A percentile compares a stretch with the other conserved stretches of the same genome.
These are phyloP conservation scores for Alternaria solani DNA, from an alignment of 2,329 filamentous ascomycete species.

Conservation along the genomic window DNA sequence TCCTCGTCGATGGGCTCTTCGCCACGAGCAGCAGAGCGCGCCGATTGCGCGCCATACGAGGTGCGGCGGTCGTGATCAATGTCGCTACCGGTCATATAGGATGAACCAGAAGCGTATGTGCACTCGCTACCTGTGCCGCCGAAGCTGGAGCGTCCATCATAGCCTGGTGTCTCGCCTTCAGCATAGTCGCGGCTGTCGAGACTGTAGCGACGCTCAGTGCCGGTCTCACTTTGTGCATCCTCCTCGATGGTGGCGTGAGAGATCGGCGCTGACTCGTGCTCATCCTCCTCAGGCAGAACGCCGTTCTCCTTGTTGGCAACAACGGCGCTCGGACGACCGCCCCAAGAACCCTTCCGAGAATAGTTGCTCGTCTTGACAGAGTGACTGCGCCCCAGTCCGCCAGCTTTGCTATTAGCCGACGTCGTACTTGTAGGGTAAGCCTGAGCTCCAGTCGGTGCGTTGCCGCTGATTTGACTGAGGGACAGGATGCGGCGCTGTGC, in stretches of 20 bases:
- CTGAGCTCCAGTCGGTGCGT: slow-evolving; percentile 63
- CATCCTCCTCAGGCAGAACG: slow-evolving; percentile 54
- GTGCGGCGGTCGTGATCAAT: slow-evolving; percentile 53
- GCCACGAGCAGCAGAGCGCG: slow-evolving; percentile 43
- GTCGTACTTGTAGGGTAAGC: slow-evolving; percentile 45
- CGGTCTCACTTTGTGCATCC: slow-evolving; percentile 46
- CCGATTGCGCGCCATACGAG: slow-evolving; percentile 51
- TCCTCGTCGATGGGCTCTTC: slow-evolving; percentile 45
- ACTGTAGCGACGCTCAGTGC: slow-evolving; percentile 53
- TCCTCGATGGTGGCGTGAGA: slow-evolving; percentile 40
- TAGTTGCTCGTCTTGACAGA: slow-evolving; percentile 50
- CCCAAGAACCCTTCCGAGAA: slow-evolving; percentile 49
- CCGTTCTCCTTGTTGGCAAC: slow-evolving; percentile 59
- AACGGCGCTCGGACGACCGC: slow-evolving; percentile 39
- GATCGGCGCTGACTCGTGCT: slow-evolving; percentile 40
- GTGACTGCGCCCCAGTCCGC: slow-evolving; percentile 62
- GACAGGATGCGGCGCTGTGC: slow-evolving; percentile 80
- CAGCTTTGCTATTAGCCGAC: slow-evolving; percentile 39
- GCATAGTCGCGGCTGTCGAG: slow-evolving; percentile 45
- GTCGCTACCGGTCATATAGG: slow-evolving; percentile 59
- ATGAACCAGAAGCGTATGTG: slow-evolving; percentile 58
- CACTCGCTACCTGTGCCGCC: slow-evolving; percentile 54
- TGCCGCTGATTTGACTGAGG: slow-evolving; percentile 86
- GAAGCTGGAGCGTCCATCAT: slow-evolving; percentile 51
- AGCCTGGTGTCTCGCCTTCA: slow-evolving; percentile 48